Evolutionary conservation across 148 eudicot species (phyloP), one percentile per base, ranked within the genome.

Genomic region (Polygonum aviculare): DNA sequence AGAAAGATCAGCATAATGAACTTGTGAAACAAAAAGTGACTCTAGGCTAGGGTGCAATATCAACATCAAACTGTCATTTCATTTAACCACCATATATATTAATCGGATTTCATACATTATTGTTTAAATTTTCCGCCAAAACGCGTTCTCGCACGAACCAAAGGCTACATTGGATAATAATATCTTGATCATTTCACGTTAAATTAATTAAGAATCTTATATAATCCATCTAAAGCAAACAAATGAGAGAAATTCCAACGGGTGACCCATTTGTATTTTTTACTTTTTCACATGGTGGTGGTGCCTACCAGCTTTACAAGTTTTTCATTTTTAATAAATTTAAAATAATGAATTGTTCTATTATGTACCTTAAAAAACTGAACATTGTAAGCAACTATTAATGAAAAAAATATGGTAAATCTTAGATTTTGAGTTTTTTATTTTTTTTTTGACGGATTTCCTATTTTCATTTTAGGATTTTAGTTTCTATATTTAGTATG

Each of bases 41-140:
- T 2, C 8, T 52, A n/a, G 22, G 6, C 33, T 10, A 31, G 16
- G 31, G 31, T 26, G 31, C 69, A 31, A 60, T 60, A 60, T 60
- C 69, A 60, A 60, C 69, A 60, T 60, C 69, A 60, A 31, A 14
- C 6, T 60, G 38, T 60, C 69, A 60, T 31, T 31, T 60, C 69
- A 60, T 60, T 21, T 60, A 60, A 60, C 69, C 36, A 60, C 69
- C 69, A 26, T 10, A 26, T 7, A 26, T 7, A 60, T 26, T 60
- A 2, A 15, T 44, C 8, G 7, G 10, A 31, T 60, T 60, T 31
- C 6, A 31, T 9, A 31, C 4, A 12, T 26, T 60, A 11, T 60
- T 26, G 2, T 19, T 21, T n/a, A 54, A 36, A 22, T 60, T 60
- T 60, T 12, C 65, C 65, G 38, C 69, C 69, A 60, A 60, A 60